Conservation (phyloP, 768 basidiomycete species). For the Hypholoma sublateritium region DNA sequence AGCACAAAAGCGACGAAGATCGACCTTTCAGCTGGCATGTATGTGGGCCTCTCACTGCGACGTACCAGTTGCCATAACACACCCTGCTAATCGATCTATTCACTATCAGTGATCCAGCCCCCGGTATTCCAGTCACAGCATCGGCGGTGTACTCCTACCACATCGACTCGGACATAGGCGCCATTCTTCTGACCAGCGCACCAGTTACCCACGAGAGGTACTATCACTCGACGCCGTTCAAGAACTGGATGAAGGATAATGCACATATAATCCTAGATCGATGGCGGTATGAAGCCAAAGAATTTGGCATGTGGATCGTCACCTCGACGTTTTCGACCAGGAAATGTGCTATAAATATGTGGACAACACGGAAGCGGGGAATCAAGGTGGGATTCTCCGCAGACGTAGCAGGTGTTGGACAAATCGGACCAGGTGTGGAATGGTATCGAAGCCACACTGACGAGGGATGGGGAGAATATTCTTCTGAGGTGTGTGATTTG, state of each 20-base stretch:
- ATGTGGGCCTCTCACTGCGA: neutral
- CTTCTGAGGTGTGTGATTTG: conserved; percentile 10
- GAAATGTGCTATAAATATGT: conserved; percentile 23
- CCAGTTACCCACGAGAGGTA: conserved; percentile 22
- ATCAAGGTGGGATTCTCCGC: conserved; percentile 22
- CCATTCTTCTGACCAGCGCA: conserved; percentile 19
- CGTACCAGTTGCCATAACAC: neutral
- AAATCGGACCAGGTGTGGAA: conserved; percentile 17
- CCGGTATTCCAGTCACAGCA: conserved; percentile 18
- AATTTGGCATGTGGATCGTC: conserved; percentile 21
- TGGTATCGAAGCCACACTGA: conserved; percentile 20
- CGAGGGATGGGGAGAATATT: conserved; percentile 23
- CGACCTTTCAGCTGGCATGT: conserved; percentile 21
- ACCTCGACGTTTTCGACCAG: conserved; percentile 21
- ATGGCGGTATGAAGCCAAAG: conserved; percentile 19
- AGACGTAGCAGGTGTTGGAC: conserved; percentile 14
- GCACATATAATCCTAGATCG: conserved; percentile 13
- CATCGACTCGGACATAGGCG: conserved; percentile 16
- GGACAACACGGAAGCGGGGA: conserved; percentile 12
- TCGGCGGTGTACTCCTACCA: conserved; percentile 22
- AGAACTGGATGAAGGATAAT: conserved; percentile 22
- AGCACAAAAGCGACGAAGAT: conserved; percentile 14
- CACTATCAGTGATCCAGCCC: conserved; percentile 11
- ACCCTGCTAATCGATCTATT: neutral
- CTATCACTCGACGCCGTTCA: conserved; percentile 20